phyloP scores from a whole-genome alignment of 306 rosid species.

The Castanospermum australe region DNA sequence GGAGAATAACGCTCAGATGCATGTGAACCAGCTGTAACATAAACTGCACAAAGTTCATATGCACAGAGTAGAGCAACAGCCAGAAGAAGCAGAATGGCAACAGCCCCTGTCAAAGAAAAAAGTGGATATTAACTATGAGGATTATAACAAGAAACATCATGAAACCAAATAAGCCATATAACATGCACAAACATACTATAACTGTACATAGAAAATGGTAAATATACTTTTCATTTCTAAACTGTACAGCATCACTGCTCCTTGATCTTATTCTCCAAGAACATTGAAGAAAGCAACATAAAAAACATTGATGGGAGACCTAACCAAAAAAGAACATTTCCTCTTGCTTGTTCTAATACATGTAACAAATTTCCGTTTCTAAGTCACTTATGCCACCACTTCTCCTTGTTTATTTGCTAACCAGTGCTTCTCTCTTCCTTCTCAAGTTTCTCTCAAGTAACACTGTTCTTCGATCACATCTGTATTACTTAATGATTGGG shows the following conservation, averaged over 20 bases:
- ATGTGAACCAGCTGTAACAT: slow-evolving; percentile 92
- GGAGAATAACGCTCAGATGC: slow-evolving; percentile 98
- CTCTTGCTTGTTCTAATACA: background rate
- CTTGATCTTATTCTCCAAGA: background rate
- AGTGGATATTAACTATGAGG: background rate
- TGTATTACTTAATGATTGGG: background rate
- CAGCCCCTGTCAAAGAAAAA: slow-evolving; percentile 72
- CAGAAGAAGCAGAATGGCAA: slow-evolving; percentile 91
- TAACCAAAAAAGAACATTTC: background rate
- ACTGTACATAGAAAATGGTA: background rate
- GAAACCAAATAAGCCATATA: background rate
- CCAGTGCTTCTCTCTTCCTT: background rate
- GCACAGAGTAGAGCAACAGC: slow-evolving; percentile 97
- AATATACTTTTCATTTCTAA: background rate
- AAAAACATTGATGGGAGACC: background rate
- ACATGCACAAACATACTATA: background rate
- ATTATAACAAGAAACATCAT: background rate
- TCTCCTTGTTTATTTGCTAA: background rate
- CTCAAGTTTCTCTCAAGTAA: background rate
- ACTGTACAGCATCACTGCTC: background rate
- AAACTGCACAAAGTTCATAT: slow-evolving; percentile 97
- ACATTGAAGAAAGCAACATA: background rate
- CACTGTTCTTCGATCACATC: background rate
- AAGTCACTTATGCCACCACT: background rate
- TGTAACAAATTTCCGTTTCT: background rate